These are phyloP conservation scores for Carex myosuroides DNA, from an alignment of 176 grass and related monocot genomes.

Conservation along the genomic window DNA sequence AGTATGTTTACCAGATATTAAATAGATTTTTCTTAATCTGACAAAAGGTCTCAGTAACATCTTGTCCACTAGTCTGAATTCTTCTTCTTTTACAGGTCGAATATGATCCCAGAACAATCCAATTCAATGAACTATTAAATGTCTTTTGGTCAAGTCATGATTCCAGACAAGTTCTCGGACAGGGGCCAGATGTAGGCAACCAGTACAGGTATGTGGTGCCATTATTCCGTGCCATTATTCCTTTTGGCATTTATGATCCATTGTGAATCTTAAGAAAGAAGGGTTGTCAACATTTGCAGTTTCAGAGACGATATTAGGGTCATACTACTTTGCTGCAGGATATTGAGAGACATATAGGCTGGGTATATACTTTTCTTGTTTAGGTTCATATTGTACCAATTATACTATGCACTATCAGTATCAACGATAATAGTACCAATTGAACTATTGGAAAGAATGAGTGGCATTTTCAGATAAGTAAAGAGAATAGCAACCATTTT, in stretches of 20 bases:
- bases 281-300: neutral
- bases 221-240: neutral
- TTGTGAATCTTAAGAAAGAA: neutral
- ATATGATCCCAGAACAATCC: constrained; percentile 67
- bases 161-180: constrained; percentile 81
- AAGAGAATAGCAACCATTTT: neutral
- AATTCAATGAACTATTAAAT: constrained; percentile 76
- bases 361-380: neutral
- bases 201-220: constrained; percentile 65
- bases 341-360: neutral
- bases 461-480: neutral
- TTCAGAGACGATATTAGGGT: neutral
- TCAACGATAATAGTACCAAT: neutral
- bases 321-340: neutral
- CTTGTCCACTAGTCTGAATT: neutral
- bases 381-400: neutral
- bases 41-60: neutral
- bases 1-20: neutral
- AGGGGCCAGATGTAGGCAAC: constrained; percentile 95
- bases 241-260: neutral
- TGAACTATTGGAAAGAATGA: neutral
- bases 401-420: neutral
- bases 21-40: neutral
- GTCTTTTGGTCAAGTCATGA: constrained; percentile 91
- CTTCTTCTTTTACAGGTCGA: constrained; percentile 47